Base-by-base conservation (phyloP, 78 protist genomes). In the Protostelium mycophagum region DNA sequence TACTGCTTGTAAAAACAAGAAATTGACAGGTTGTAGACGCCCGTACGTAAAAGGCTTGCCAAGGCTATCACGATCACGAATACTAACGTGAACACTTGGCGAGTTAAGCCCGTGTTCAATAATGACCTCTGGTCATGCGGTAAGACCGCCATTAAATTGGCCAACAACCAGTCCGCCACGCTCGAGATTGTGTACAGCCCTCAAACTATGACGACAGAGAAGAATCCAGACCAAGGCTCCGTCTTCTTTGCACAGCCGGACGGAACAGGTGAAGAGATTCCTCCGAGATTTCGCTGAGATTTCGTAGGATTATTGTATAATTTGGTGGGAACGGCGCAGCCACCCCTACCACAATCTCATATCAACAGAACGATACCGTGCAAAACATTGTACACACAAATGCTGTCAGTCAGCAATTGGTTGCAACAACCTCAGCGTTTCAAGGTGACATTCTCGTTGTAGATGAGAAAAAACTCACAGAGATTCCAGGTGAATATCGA, bases 211-310 rank as follows among this genome's bases (percentile, higher is more conserved):
- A 93, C 96, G 10, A 0, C 1, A 28, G 87, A 28, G 9, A 38
- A 1, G 63, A 0, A 23, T 34, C 83, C 9, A 31, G 90, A 92
- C 87, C 0, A 0, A 16, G 98, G 97, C 1, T 38, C 86, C 29
- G 51, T 91, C 36, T 95, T 96, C 90, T 16, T 96, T 29, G 95
- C 98, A 84, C 87, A 92, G 63, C 96, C 98, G 1, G 92, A 95
- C 35, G 98, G 98, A 35, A 1, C 85, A 0, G 73, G 73, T 51
- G 73, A 51, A 51, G 73, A 25, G 73, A 51, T 25, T 5, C 31
- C 16, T 5, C 16, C 31, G 16, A 16, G 73, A 51, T 16, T 51
- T 51, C 31, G 73, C 31, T 16, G 16, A 16, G 16, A 51, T 51
- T 25, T 51, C 73, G 16, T 25, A 51, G 97, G 95, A 1, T 5